Evolutionary conservation across 345 rosid genomes (phyloP).

Genomic region (Nephelium lappaceum): DNA sequence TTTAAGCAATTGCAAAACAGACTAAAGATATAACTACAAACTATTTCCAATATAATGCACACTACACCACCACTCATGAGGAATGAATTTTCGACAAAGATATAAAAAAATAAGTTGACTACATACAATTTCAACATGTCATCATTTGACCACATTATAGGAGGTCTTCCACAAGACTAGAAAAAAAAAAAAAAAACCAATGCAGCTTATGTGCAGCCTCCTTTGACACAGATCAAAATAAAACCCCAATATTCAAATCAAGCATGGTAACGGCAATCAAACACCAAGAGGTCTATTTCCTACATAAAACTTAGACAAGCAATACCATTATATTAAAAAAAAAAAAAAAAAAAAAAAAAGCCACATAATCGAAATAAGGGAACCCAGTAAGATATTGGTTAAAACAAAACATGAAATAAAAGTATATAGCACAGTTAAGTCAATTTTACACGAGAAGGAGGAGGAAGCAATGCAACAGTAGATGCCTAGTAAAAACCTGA

Average conservation of each 20-base stretch:
- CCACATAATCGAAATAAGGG: background rate
- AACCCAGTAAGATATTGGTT: background rate
- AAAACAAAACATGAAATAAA: background rate
- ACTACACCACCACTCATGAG: background rate
- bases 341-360: background rate
- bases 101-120: background rate
- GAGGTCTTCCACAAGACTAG: background rate
- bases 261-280: background rate
- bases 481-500: slow-evolving; percentile 50
- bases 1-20: background rate
- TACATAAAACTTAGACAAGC: background rate
- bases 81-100: background rate
- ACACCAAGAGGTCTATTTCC: background rate
- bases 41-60: background rate
- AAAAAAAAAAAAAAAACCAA: background rate
- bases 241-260: background rate
- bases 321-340: too few species aligned
- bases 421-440: background rate
- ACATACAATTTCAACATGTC: background rate
- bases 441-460: background rate
- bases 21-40: slow-evolving; percentile 12
- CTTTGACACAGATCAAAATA: background rate
- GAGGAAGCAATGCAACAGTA: background rate
- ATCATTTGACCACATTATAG: background rate
- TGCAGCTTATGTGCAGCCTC: background rate